Evolutionary conservation across 257 asterid genomes (phyloP).

Genomic region (Plantago ovata): DNA sequence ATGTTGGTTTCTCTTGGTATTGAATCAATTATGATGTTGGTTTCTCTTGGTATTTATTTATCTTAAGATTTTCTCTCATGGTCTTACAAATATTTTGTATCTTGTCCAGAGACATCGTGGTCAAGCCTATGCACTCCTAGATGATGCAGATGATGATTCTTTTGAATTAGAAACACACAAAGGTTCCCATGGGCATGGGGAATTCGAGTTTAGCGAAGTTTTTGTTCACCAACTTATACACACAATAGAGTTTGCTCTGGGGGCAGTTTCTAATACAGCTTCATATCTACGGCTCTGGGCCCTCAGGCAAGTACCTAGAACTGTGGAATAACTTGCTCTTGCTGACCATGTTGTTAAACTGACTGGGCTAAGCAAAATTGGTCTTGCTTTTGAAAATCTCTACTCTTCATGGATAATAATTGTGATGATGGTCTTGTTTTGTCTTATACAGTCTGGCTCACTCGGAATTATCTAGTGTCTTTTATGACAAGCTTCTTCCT

Average conservation of each 20-base stretch:
- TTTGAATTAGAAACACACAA: constrained; percentile 40
- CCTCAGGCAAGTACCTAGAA: constrained; percentile 40
- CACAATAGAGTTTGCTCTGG: constrained; percentile 64
- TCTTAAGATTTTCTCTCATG: constrained; percentile 12
- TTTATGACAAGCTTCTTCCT: constrained; percentile 47
- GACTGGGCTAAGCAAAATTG: neutral
- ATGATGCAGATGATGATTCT: constrained; percentile 31
- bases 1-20: neutral
- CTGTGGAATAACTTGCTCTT: constrained; percentile 10
- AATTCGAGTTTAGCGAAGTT: constrained; percentile 59
- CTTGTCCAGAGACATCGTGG: constrained; percentile 51
- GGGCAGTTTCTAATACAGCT: constrained; percentile 67
- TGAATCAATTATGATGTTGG: neutral
- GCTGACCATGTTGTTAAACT: neutral
- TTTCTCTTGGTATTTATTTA: neutral
- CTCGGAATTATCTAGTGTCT: constrained; percentile 51
- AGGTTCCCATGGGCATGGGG: constrained; percentile 43
- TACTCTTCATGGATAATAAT: neutral
- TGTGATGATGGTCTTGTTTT: constrained; percentile 3
- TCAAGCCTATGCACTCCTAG: constrained; percentile 42
- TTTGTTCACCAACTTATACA: constrained; percentile 67
- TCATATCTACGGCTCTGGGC: constrained; percentile 75
- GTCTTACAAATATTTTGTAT: constrained; percentile 9
- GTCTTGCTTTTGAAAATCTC: neutral
- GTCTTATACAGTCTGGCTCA: constrained; percentile 49